phyloP scores from a whole-genome alignment of 768 basidiomycete genomes.

The Tylopilus sp. region DNA sequence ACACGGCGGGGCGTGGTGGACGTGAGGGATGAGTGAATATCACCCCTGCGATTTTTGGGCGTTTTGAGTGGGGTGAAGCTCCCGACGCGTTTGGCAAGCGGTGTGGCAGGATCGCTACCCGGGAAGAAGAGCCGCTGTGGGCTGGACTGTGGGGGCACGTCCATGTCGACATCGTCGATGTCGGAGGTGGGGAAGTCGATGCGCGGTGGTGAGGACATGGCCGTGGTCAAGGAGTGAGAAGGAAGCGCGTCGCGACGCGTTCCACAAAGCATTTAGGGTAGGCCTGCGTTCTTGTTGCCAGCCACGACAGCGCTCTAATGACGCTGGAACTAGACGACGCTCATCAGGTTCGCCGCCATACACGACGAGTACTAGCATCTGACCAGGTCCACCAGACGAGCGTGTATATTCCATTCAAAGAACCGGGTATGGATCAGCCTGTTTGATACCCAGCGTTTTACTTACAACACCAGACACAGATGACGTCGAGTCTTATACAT shows the following conservation, averaged over 20 bases:
- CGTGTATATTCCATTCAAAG: conserved; percentile 26
- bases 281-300: not conserved
- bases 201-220: conserved; percentile 63
- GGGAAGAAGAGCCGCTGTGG: conserved; percentile 27
- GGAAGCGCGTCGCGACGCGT: conserved; percentile 52
- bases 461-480: conserved; percentile 16
- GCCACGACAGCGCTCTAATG: conserved; percentile 13
- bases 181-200: conserved; percentile 64
- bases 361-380: not conserved
- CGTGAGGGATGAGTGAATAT: conserved; percentile 31
- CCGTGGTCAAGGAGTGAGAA: conserved; percentile 1
- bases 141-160: conserved; percentile 23
- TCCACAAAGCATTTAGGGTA: conserved; percentile 41
- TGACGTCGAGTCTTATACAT: conserved; percentile 18
- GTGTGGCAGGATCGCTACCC: conserved; percentile 39
- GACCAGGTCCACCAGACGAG: conserved; percentile 22
- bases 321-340: conserved; percentile 21
- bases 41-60: conserved; percentile 40
- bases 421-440: conserved; percentile 20
- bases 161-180: conserved; percentile 54
- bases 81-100: conserved; percentile 40
- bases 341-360: conserved; percentile 24
- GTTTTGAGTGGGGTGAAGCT: conserved; percentile 34
- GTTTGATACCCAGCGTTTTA: not conserved
- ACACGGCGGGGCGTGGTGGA: conserved; percentile 29